Evolutionary conservation across 78 protist genomes (phyloP), one percentile per base, ranked within the genome.

Genomic region (Neovahlkampfia damariscottae): DNA sequence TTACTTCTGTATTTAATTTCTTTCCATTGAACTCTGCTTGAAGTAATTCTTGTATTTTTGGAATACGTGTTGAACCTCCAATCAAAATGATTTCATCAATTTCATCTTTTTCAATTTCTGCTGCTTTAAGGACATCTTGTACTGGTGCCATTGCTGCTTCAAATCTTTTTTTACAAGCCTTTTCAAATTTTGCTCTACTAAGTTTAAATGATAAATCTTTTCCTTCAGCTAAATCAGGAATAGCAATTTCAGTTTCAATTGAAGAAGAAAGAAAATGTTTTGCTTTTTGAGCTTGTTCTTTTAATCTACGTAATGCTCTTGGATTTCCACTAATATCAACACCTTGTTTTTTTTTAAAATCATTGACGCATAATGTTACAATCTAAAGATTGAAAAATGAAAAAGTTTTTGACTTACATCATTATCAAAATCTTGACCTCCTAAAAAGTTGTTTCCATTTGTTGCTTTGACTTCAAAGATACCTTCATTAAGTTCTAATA

Each of bases 341-440:
- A 8, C 84, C 83, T 4, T 72, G 36, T 50, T 67, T 39, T 80
- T 91, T 93, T 85, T 92, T 85, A 89, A 94, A 97, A 74, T 80
- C 83, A 7, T 5, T 76, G n/a, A 81, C 29, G 38, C 95, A 41
- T 84, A 88, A 59, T 41, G 68, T 32, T 10, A 86, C 29, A 40
- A 95, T 28, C 8, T 31, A 39, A 41, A 39, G 6, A 67, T 74
- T 67, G 77, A 74, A 74, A 67, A 19, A 50, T 10, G 62, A 50
- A 50, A 19, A 50, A 6, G 76, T 41, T 30, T 37, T 29, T 30
- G 76, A 41, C 84, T 90, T 62, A 94, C 73, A 32, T 96, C 84
- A 69, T 82, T 77, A 85, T 96, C 99, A 76, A 96, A 96, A 85
- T 97, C 99, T 87, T 98, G 99, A 8, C 99, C 99, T 27, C 99